Conservation (phyloP, 2,329 filamentous ascomycete genomes). For the Diaporthe longicolla region DNA sequence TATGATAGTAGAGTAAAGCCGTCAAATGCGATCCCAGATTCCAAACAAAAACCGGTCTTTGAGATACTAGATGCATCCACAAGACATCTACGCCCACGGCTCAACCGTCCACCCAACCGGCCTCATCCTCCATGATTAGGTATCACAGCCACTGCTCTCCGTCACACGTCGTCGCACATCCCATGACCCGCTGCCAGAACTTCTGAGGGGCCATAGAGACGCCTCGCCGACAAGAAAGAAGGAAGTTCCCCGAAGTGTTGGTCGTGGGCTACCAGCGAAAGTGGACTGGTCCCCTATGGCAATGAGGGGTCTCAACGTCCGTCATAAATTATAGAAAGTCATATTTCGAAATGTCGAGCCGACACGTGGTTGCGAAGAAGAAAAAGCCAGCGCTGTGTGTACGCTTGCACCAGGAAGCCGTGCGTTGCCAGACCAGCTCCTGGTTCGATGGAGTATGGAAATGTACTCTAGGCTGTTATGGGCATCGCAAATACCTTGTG, state of each 20-base stretch:
- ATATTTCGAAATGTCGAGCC: conserved; percentile 42
- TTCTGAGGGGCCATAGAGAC: conserved; percentile 40
- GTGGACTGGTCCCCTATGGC: conserved; percentile 39
- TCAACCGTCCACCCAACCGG: conserved; percentile 37
- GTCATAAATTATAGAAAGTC: conserved; percentile 45
- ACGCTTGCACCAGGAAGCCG: conserved; percentile 39
- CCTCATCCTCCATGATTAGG: conserved; percentile 40
- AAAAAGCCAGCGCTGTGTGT: conserved; percentile 41
- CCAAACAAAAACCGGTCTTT: conserved; percentile 40
- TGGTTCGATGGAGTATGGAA: conserved; percentile 33
- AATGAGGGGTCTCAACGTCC: conserved; percentile 40
- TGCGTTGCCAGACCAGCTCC: conserved; percentile 37
- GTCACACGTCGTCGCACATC: conserved; percentile 35
- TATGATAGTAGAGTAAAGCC: conserved; percentile 43
- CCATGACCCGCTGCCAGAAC: conserved; percentile 33
- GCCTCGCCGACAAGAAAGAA: conserved; percentile 39
- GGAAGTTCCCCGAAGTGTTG: conserved; percentile 43
- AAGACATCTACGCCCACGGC: conserved; percentile 39
- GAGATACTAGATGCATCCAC: conserved; percentile 41
- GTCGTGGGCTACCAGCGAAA: conserved; percentile 43
- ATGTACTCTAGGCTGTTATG: conserved; percentile 39
- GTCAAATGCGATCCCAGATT: conserved; percentile 44
- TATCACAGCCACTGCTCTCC: conserved; percentile 38
- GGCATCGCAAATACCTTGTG: conserved; percentile 30
- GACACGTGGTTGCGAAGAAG: conserved; percentile 42